Evolutionary conservation across 495 filamentous ascomycete genomes (phyloP).

Genomic region (Tetracladium marchalianum): DNA sequence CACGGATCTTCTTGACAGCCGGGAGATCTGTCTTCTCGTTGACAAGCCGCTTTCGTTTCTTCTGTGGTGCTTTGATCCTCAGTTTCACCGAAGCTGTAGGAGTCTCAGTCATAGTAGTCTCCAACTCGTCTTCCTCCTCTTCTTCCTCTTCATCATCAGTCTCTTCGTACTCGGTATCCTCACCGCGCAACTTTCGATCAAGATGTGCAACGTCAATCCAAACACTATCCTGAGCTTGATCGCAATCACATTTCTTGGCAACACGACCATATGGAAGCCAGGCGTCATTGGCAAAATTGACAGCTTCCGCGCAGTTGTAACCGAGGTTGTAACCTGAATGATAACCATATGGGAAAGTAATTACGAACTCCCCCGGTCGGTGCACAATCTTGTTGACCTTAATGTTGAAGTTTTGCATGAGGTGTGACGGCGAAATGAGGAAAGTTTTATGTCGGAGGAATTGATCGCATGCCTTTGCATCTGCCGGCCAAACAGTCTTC

Average conservation of each 20-base stretch:
- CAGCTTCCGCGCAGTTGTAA: slow-evolving; percentile 97
- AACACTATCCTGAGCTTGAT: slow-evolving; percentile 77
- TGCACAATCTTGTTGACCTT: slow-evolving; percentile 94
- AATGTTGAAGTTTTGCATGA: slow-evolving; percentile 83
- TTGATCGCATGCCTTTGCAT: slow-evolving; percentile 94
- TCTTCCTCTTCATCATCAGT: slow-evolving; percentile 69
- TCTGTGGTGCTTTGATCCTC: slow-evolving; percentile 25
- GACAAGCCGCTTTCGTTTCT: slow-evolving; percentile 38
- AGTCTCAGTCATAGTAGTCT: slow-evolving; percentile 48
- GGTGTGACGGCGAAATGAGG: slow-evolving; percentile 82
- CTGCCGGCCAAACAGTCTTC: slow-evolving; percentile 89
- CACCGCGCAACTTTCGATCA: slow-evolving; percentile 85
- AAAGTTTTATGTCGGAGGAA: slow-evolving; percentile 98
- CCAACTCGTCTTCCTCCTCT: slow-evolving; percentile 56
- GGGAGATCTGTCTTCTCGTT: slow-evolving; percentile 26
- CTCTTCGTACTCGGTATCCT: slow-evolving; percentile 84
- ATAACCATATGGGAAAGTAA: slow-evolving; percentile 97
- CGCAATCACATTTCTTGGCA: slow-evolving; percentile 95
- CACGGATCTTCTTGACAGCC: slow-evolving; percentile 53
- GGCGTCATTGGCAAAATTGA: slow-evolving; percentile 92
- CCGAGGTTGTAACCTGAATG: slow-evolving; percentile 97
- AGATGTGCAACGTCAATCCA: slow-evolving; percentile 97
- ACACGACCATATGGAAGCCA: slow-evolving; percentile 94
- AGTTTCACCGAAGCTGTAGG: slow-evolving; percentile 49
- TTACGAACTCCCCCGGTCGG: slow-evolving; percentile 94